Base-by-base conservation (phyloP, 2,329 filamentous ascomycete species). In the Diaporthe aspalathi region DNA sequence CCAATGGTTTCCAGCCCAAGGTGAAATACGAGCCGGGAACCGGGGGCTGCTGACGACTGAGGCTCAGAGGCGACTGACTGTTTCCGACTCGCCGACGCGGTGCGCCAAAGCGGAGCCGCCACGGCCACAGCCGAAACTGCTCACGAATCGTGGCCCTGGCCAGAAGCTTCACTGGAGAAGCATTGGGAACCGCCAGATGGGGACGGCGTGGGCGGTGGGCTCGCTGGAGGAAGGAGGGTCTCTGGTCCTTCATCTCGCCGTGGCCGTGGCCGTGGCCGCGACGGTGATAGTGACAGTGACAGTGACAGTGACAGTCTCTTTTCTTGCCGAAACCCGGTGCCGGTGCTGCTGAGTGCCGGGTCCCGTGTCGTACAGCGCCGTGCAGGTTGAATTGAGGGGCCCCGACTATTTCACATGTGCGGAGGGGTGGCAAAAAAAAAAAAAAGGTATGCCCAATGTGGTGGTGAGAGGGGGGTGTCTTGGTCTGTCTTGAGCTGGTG, bases 71-170 rank as follows among this genome's bases (percentile, higher is more conserved):
- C 60, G n/a, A 65, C 45, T 54, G 65, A 53, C 65, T n/a, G 38
- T 53, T 49, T 60, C 38, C 45, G 66, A 40, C 63, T 60, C 47
- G 45, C 53, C 67, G 43, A 40, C 43, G 53, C 40, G 53, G 67
- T 68, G 67, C 53, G 29, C 45, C 24, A 35, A 52, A 43, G 53
- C 40, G 67, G 67, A 68, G 67, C 53, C 24, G 43, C 22, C 32
- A 67, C 65, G 65, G 65, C n/a, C 65, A 67, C 38, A 54, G 65
- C 65, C 65, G 65, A 67, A 67, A 50, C 62, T 50, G 3, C 4
- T 54, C 38, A 67, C 47, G 63, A 65, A 65, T 65, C 60, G 45
- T 50, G 29, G 60, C 27, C 63, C 63, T 16, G 2, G 50, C 17
- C 35, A 45, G 47, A 54, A 45, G 35, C 38, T 67, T 67, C 32